Conservation (phyloP, 768 basidiomycete genomes). For the Tremella yokohamensis region DNA sequence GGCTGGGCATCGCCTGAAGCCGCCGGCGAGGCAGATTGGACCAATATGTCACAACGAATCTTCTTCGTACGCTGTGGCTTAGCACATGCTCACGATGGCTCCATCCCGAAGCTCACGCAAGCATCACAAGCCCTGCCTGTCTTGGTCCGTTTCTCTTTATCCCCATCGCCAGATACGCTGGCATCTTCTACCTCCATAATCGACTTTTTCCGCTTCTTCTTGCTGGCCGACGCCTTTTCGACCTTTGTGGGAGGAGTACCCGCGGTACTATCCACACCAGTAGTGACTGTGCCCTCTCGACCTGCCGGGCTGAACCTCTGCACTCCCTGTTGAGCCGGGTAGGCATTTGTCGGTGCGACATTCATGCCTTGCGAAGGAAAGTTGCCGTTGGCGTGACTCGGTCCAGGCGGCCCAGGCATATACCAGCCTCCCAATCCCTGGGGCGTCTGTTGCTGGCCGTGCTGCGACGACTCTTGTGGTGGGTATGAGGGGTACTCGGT, state of each 20-base stretch:
- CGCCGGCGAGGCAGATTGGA: slow-evolving; percentile 56
- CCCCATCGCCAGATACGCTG: slow-evolving; percentile 3
- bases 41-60: slow-evolving; percentile 71
- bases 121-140: slow-evolving; percentile 50
- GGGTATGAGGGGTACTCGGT: no score
- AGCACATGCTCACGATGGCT: background rate
- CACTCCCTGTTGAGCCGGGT: no score
- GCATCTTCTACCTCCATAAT: background rate
- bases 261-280: no score
- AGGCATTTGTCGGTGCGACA: no score
- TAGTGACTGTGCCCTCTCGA: no score
- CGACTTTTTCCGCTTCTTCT: slow-evolving; percentile 25
- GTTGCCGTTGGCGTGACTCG: no score
- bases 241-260: background rate
- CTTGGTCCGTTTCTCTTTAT: slow-evolving; percentile 48
- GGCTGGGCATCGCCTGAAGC: slow-evolving; percentile 57
- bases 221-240: slow-evolving; percentile 7
- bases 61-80: slow-evolving; percentile 44
- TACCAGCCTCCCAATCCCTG: no score
- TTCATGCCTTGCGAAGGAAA: no score
- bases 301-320: no score
- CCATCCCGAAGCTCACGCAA: slow-evolving; percentile 32
- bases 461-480: no score
- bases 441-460: no score
- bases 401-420: no score